Base-by-base conservation (phyloP, 352 stramenopile species). In the Pythium myriotylum region DNA sequence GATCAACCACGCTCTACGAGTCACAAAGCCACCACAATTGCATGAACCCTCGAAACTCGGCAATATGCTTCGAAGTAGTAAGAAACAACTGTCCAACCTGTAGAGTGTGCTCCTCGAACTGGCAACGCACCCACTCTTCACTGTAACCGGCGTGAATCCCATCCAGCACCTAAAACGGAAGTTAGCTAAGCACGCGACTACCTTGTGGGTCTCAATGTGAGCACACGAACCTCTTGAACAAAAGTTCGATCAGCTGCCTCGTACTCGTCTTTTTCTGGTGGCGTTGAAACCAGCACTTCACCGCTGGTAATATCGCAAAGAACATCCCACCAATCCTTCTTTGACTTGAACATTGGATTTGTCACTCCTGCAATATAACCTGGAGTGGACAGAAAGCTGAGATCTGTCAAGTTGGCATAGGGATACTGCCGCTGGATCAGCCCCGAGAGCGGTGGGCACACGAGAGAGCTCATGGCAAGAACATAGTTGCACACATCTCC, bases 261-360 rank as follows among this genome's bases (percentile, higher is more conserved):
- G 29, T 77, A 89, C 40, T 95, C 84, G 42, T 95, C 86, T 52
- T 85, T 83, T 54, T 95, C 86, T 2, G 73, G 58, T 12, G 68
- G 68, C 5, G 72, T 54, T 0, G 81, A 88, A 23, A 92, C 60
- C 9, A 91, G 57, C 8, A 94, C 77, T 62, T 94, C 84, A 7
- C 87, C 86, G 5, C 67, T 96, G 4, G 85, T 91, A 47, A 96
- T 81, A 67, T 97, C 88, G 40, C 86, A 95, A 22, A 96, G 67
- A 20, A 97, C 78, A 60, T 97, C 89, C 89, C 89, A 97, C 89
- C 89, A 97, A 49, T 96, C 88, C 20, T 77, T 76, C 62, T 95
- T 94, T 52, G 83, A 88, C 64, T 95, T 94, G 62, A 97, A 97
- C 88, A 97, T 96, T 1, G 89, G 89, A 54, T 97, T 97, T 17